Percentiles rank a stretch among this genome's conserved stretches.
Conservation (phyloP, 176 grass and related monocot genomes). For the Oryza longistaminata region DNA sequence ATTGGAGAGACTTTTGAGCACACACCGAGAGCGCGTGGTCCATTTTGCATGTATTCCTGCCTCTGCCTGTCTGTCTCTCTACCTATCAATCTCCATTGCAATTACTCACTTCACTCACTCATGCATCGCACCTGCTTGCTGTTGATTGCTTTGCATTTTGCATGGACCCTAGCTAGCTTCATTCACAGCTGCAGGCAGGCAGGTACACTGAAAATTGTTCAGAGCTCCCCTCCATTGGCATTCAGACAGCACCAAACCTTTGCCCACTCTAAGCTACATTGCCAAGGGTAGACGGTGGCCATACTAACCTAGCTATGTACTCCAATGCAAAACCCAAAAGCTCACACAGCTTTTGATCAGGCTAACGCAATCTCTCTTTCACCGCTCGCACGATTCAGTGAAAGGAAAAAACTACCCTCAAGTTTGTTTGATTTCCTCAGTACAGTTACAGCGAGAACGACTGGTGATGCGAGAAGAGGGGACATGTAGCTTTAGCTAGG, state of each 20-base stretch:
- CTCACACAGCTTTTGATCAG: neutral
- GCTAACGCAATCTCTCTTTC: neutral
- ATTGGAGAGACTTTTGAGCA: slow-evolving; percentile 25
- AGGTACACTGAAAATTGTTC: slow-evolving; percentile 5
- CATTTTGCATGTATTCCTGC: slow-evolving; percentile 20
- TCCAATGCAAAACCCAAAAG: slow-evolving; percentile 4
- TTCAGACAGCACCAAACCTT: slow-evolving; percentile 11
- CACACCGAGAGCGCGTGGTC: slow-evolving; percentile 8
- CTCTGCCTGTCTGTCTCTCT: neutral
- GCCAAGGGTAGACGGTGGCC: neutral
- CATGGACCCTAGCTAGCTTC: slow-evolving; percentile 15
- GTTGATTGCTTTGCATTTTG: neutral
- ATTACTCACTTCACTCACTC: slow-evolving; percentile 18
- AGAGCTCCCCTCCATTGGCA: slow-evolving; percentile 17
- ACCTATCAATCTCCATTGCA: slow-evolving; percentile 10
- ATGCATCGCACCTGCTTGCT: neutral
- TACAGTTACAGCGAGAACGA: neutral
- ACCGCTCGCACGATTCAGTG: neutral
- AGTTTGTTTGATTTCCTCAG: neutral
- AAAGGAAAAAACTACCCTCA: neutral
- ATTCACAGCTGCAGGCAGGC: neutral
- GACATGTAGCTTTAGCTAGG: neutral
- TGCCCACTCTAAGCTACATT: slow-evolving; percentile 13
- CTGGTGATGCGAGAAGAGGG: neutral
- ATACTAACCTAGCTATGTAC: neutral